A percentile compares a stretch with the other conserved stretches of the same genome.
Conservation (phyloP, 306 rosid genomes). For the Dicorynia guianensis region DNA sequence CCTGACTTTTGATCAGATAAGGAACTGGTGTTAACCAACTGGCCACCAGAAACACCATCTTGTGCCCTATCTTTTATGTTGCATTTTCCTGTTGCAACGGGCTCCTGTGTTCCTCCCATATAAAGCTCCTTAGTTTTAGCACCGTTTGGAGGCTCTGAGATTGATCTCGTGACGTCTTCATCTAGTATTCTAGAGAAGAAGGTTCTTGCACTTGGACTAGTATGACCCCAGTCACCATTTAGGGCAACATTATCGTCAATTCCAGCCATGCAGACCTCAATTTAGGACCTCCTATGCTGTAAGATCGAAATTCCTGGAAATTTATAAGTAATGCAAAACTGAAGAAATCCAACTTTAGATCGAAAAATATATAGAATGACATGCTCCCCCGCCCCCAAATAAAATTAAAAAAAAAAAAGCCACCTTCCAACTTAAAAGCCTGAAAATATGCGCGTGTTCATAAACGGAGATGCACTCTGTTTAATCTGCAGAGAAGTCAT, state of each 20-base stretch:
- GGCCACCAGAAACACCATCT: slow-evolving; percentile 49
- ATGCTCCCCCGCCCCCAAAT: not conserved
- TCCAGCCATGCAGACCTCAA: slow-evolving; percentile 76
- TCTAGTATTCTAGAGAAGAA: slow-evolving; percentile 71
- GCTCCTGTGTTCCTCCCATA: slow-evolving; percentile 49
- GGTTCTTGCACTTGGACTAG: slow-evolving; percentile 78
- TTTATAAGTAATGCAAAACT: slow-evolving; percentile 26
- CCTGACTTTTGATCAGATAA: slow-evolving; percentile 52
- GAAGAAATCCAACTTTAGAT: slow-evolving; percentile 23
- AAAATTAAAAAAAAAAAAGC: not conserved
- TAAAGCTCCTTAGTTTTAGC: slow-evolving; percentile 57
- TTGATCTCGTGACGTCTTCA: slow-evolving; percentile 62
- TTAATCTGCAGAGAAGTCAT: slow-evolving; percentile 18
- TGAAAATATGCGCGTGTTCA: not conserved
- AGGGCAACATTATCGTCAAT: slow-evolving; percentile 73
- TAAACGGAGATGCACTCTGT: slow-evolving; percentile 22
- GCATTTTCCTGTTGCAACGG: slow-evolving; percentile 27
- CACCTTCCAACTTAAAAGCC: not conserved
- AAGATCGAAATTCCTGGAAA: slow-evolving; percentile 40
- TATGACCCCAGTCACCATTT: slow-evolving; percentile 78
- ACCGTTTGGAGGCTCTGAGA: slow-evolving; percentile 52
- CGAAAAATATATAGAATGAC: slow-evolving; percentile 27
- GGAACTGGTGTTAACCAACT: slow-evolving; percentile 44
- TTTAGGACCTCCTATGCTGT: slow-evolving; percentile 39
- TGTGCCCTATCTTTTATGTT: slow-evolving; percentile 37